phyloP scores from a whole-genome alignment of 2,329 filamentous ascomycete species.

The Talaromyces sp. region DNA sequence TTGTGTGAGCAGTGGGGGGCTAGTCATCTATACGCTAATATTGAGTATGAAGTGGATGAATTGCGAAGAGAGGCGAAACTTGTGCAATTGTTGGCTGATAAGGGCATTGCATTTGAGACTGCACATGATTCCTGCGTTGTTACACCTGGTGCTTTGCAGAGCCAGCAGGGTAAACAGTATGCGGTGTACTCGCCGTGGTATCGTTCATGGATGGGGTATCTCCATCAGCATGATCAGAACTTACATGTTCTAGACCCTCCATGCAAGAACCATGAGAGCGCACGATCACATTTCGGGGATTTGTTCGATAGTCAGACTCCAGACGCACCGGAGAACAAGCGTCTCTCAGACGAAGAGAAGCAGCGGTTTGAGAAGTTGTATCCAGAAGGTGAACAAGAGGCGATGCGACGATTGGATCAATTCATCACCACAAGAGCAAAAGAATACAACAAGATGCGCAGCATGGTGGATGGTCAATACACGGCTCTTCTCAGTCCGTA shows the following conservation, averaged over 20 bases:
- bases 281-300: slow-evolving; percentile 46
- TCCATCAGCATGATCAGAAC: slow-evolving; percentile 62
- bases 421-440: slow-evolving; percentile 63
- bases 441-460: slow-evolving; percentile 60
- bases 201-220: slow-evolving; percentile 65
- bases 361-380: slow-evolving; percentile 57
- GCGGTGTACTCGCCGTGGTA: slow-evolving; percentile 83
- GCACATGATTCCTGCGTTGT: slow-evolving; percentile 81
- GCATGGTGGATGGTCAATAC: slow-evolving; percentile 57
- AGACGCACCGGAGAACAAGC: slow-evolving; percentile 58
- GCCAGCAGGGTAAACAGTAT: slow-evolving; percentile 69
- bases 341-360: slow-evolving; percentile 54
- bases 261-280: slow-evolving; percentile 47
- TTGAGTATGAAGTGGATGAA: slow-evolving; percentile 91
- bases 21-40: slow-evolving; percentile 72
- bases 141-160: slow-evolving; percentile 62
- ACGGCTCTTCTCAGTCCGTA: slow-evolving; percentile 71
- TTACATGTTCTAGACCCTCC: slow-evolving; percentile 59
- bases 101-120: slow-evolving; percentile 63
- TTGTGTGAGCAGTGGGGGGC: slow-evolving; percentile 67
- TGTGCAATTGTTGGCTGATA: slow-evolving; percentile 55
- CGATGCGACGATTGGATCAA: slow-evolving; percentile 55
- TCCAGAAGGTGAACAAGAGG: slow-evolving; percentile 72
- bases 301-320: slow-evolving; percentile 62
- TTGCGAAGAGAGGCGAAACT: slow-evolving; percentile 68